Conservation (phyloP, 805 yeast species). For the Starmerella sp. region DNA sequence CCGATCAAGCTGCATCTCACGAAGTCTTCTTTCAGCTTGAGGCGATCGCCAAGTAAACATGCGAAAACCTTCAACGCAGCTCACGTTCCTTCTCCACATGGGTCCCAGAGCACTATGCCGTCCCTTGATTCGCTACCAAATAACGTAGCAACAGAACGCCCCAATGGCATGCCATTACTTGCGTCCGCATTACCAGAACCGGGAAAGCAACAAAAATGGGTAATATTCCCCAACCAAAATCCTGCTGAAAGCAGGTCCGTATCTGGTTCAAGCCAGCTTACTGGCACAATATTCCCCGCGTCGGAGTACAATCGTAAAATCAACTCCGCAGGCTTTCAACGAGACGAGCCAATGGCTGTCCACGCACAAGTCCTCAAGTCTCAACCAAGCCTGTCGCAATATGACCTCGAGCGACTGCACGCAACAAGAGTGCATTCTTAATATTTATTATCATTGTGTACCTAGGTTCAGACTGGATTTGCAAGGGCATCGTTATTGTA, state of each 20-base stretch:
- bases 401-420: slow-evolving; percentile 15
- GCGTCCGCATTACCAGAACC: background rate
- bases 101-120: background rate
- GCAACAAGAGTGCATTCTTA: background rate
- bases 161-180: background rate
- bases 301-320: slow-evolving; percentile 24
- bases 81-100: background rate
- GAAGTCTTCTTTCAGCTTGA: slow-evolving; percentile 16
- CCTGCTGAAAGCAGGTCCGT: slow-evolving; percentile 20
- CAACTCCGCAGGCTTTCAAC: slow-evolving; percentile 23
- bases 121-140: background rate
- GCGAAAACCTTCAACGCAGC: background rate
- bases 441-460: background rate
- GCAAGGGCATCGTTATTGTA: too few species aligned
- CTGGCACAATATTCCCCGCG: slow-evolving; percentile 21
- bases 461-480: background rate
- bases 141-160: background rate
- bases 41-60: slow-evolving; percentile 12
- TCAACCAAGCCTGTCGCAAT: slow-evolving; percentile 13
- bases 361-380: slow-evolving; percentile 4
- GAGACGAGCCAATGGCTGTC: slow-evolving; percentile 23
- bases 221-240: slow-evolving; percentile 17
- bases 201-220: slow-evolving; percentile 7
- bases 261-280: slow-evolving; percentile 22
- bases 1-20: slow-evolving; percentile 14